Conservation (phyloP, 495 filamentous ascomycete genomes). For the Thozetella sp. region DNA sequence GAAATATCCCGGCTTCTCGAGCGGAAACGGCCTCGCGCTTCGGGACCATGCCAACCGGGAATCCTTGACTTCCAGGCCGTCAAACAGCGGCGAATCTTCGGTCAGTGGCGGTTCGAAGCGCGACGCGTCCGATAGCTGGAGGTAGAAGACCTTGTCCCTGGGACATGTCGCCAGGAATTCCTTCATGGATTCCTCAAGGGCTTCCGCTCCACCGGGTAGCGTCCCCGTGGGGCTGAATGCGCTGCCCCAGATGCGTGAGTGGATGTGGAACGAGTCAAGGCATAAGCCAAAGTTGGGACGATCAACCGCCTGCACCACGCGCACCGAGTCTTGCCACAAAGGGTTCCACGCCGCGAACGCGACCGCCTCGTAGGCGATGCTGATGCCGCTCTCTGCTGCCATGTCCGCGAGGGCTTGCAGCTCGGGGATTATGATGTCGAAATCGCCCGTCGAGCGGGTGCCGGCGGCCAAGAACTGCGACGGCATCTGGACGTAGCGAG, state of each 20-base stretch:
- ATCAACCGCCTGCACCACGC: constrained; percentile 60
- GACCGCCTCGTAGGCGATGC: constrained; percentile 71
- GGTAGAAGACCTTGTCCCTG: constrained; percentile 66
- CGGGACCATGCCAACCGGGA: constrained; percentile 71
- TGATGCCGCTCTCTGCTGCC: constrained; percentile 46
- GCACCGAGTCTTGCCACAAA: constrained; percentile 66
- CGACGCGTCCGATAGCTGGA: constrained; percentile 73
- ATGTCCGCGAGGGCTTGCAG: constrained; percentile 60
- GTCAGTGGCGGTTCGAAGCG: constrained; percentile 53
- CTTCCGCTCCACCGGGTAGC: constrained; percentile 51
- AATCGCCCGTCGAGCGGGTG: constrained; percentile 56
- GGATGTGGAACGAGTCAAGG: constrained; percentile 74
- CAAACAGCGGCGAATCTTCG: constrained; percentile 58
- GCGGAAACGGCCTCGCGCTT: constrained; percentile 68
- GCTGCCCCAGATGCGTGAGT: constrained; percentile 66
- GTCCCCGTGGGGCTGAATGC: constrained; percentile 50
- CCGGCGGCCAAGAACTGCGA: constrained; percentile 59
- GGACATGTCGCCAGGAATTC: constrained; percentile 56
- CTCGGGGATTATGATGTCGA: constrained; percentile 56
- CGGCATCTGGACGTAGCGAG: constrained; percentile 68
- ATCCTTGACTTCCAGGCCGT: constrained; percentile 56
- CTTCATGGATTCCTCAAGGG: constrained; percentile 52
- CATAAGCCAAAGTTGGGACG: constrained; percentile 70
- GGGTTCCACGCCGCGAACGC: constrained; percentile 67
- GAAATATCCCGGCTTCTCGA: constrained; percentile 69